phyloP scores from a whole-genome alignment of 2,329 filamentous ascomycete species.

The Teratosphaeria pseudoeucalypti region DNA sequence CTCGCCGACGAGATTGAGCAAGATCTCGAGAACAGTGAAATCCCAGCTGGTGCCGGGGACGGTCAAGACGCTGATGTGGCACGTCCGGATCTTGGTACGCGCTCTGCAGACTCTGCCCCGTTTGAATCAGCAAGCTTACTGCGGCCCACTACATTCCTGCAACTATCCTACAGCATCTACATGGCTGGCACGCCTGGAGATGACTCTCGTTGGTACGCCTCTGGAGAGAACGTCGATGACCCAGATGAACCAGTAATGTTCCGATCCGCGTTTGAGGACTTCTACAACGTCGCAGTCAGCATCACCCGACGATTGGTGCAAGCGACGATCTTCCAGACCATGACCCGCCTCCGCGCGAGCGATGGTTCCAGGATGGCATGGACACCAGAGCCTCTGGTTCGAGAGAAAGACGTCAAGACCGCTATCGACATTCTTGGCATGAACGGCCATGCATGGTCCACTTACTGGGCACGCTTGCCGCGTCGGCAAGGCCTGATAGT shows the following conservation, averaged over 20 bases:
- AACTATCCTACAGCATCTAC: constrained; percentile 56
- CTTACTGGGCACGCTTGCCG: constrained; percentile 44
- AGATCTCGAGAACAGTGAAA: background rate
- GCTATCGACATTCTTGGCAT: constrained; percentile 47
- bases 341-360: constrained; percentile 52
- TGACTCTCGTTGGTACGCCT: constrained; percentile 56
- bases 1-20: constrained; percentile 27
- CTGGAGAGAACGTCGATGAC: background rate
- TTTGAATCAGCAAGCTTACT: constrained; percentile 49
- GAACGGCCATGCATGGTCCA: constrained; percentile 30
- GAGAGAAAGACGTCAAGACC: constrained; percentile 40
- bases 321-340: constrained; percentile 58
- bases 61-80: constrained; percentile 4
- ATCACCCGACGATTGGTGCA: constrained; percentile 62
- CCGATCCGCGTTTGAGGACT: constrained; percentile 64
- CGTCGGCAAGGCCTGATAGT: constrained; percentile 45
- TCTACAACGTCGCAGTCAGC: constrained; percentile 57
- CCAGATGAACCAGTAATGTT: constrained; percentile 53
- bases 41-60: constrained; percentile 6
- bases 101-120: background rate
- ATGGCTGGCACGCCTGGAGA: constrained; percentile 56
- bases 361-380: constrained; percentile 16
- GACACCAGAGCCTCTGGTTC: constrained; percentile 13
- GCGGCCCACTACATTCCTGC: constrained; percentile 49
- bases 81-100: background rate